These are phyloP conservation scores for Coniochaeta pulveracea DNA, from an alignment of 2,329 filamentous ascomycete species.

Conservation along the genomic window DNA sequence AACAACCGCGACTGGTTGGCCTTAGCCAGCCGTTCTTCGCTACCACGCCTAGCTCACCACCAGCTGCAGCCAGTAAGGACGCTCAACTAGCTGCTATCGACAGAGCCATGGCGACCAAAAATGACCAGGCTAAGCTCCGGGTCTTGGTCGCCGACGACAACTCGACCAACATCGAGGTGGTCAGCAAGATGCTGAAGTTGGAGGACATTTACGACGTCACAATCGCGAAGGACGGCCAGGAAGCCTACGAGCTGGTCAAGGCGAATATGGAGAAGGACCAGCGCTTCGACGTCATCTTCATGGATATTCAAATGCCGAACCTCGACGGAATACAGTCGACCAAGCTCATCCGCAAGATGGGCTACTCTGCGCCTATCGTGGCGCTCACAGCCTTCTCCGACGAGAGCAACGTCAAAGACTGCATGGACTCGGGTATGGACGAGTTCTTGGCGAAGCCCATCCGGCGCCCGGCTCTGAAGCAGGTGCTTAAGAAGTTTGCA, in stretches of 20 bases:
- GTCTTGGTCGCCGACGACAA: conserved; percentile 75
- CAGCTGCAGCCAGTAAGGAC: conserved; percentile 27
- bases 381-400: conserved; percentile 85
- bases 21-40: conserved; percentile 75
- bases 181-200: conserved; percentile 57
- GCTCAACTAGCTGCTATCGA: conserved; percentile 57
- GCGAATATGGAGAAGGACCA: conserved; percentile 63
- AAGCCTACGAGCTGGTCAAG: conserved; percentile 79
- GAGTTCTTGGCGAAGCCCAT: conserved; percentile 75
- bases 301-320: conserved; percentile 95
- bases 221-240: conserved; percentile 75
- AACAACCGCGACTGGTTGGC: conserved; percentile 69
- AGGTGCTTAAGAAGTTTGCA: conserved; percentile 73
- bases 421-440: conserved; percentile 84
- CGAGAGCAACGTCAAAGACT: conserved; percentile 78
- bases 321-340: conserved; percentile 84
- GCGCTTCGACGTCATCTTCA: conserved; percentile 81
- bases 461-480: conserved; percentile 71
- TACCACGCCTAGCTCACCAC: conserved; percentile 25
- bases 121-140: conserved; percentile 51
- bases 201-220: conserved; percentile 81
- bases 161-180: conserved; percentile 45
- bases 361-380: conserved; percentile 80
- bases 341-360: conserved; percentile 71
- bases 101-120: conserved; percentile 50